Percentiles rank a stretch among this genome's conserved stretches.
Conservation (phyloP, 345 rosid genomes). For the Brassica rapa region DNA sequence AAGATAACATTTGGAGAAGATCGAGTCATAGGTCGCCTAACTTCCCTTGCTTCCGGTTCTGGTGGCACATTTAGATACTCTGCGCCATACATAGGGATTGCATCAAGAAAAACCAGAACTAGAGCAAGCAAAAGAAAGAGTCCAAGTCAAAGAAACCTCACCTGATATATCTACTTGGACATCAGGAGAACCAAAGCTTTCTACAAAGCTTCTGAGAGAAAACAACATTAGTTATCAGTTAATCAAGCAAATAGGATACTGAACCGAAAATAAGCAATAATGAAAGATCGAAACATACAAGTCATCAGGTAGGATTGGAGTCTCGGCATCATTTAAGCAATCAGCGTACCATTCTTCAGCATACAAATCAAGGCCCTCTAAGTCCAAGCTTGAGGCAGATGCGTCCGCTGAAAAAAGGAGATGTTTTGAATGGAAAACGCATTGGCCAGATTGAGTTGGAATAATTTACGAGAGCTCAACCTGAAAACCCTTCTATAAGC, state of each 20-base stretch:
- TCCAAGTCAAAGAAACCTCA: conserved; percentile 22
- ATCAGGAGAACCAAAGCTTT: conserved; percentile 57
- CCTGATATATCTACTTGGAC: conserved; percentile 66
- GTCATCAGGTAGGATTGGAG: conserved; percentile 53
- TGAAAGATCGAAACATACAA: conserved; percentile 51
- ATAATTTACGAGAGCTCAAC: conserved; percentile 44
- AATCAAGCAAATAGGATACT: conserved; percentile 9
- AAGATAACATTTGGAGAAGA: conserved; percentile 67
- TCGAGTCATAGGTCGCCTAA: conserved; percentile 53
- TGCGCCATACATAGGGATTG: conserved; percentile 32
- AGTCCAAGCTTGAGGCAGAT: conserved; percentile 58
- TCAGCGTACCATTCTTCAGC: conserved; percentile 74
- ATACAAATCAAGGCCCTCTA: conserved; percentile 56
- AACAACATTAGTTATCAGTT: conserved; percentile 30
- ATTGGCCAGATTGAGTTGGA: conserved; percentile 15
- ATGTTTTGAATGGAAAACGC: background rate
- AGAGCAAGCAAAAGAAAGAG: background rate
- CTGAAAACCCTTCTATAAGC: conserved; percentile 67
- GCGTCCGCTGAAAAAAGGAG: conserved; percentile 42
- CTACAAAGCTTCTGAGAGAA: conserved; percentile 57
- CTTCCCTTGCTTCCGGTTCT: conserved; percentile 44
- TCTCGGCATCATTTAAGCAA: conserved; percentile 68
- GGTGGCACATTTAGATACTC: conserved; percentile 59
- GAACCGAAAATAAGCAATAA: conserved; percentile 22
- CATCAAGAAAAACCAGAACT: background rate